phyloP scores from a whole-genome alignment of 441 rosid species.

The Lepidium campestre region DNA sequence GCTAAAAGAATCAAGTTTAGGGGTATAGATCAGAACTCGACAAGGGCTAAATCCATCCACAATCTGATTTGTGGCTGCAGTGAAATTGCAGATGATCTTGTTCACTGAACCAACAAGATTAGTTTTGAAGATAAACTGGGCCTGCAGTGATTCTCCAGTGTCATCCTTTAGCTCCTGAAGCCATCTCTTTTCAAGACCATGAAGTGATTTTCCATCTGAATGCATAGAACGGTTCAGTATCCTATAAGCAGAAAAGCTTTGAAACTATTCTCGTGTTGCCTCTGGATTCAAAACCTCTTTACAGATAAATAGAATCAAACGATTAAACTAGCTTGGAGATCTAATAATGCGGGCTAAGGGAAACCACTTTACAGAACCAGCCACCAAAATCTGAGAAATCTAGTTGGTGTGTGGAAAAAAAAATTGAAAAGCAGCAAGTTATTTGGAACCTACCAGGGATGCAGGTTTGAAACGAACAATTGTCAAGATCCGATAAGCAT shows the following conservation, averaged over 20 bases:
- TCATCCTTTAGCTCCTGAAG: conserved; percentile 72
- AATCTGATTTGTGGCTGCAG: conserved; percentile 41
- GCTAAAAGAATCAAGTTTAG: neutral
- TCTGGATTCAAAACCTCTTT: neutral
- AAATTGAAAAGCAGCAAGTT: neutral
- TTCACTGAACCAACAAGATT: conserved; percentile 55
- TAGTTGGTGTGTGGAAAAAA: neutral
- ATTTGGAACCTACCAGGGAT: conserved; percentile 53
- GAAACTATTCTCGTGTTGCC: neutral
- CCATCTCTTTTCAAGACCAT: conserved; percentile 72
- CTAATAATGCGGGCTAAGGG: neutral
- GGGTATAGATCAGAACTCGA: conserved; percentile 37
- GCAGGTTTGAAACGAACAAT: conserved; percentile 63
- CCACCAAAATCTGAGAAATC: neutral
- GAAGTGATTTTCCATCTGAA: conserved; percentile 56
- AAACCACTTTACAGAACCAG: neutral
- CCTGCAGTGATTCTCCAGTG: conserved; percentile 58
- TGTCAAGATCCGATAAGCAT: conserved; percentile 75
- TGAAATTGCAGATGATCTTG: conserved; percentile 63
- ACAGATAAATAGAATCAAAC: neutral
- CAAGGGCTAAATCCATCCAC: conserved; percentile 57
- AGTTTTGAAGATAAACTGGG: conserved; percentile 52
- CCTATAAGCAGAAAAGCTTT: neutral
- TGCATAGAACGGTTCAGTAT: conserved; percentile 13
- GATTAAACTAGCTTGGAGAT: neutral